These are phyloP conservation scores for Blastomyces silverae DNA, from an alignment of 2,329 filamentous ascomycete genomes.

Conservation along the genomic window DNA sequence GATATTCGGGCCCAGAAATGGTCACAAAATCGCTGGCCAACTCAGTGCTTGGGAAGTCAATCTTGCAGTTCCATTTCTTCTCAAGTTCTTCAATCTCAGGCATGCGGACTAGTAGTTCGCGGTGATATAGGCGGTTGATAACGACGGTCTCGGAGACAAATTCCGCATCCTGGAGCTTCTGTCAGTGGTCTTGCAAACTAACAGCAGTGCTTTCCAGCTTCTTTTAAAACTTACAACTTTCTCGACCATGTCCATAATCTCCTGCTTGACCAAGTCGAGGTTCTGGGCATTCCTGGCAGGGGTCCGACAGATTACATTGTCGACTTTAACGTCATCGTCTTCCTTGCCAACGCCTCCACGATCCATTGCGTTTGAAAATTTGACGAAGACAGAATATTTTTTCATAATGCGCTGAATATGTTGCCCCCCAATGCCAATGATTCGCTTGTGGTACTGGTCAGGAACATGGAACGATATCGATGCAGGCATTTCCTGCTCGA, in stretches of 20 bases:
- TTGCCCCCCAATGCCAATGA: conserved; percentile 96
- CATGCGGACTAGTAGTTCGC: conserved; percentile 82
- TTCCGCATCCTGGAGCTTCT: conserved; percentile 66
- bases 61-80: conserved; percentile 99
- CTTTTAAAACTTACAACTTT: conserved; percentile 58
- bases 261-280: conserved; percentile 92
- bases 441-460: conserved; percentile 98
- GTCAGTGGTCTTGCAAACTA: conserved; percentile 14
- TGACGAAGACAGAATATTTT: conserved; percentile 99
- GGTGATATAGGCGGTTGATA: conserved; percentile 91
- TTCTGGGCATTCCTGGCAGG: conserved; percentile 96
- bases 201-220: background rate
- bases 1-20: conserved; percentile 94
- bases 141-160: conserved; percentile 91
- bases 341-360: conserved; percentile 87
- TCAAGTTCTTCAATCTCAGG: conserved; percentile 88
- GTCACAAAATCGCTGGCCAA: conserved; percentile 94
- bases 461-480: conserved; percentile 99
- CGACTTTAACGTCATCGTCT: conserved; percentile 96
- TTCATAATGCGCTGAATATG: conserved; percentile 99
- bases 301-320: conserved; percentile 97
- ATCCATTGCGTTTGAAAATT: conserved; percentile 99
- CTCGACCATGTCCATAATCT: conserved; percentile 99
- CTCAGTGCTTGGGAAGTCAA: conserved; percentile 95
- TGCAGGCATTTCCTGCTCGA: conserved; percentile 98